phyloP scores from a whole-genome alignment of 179 eudicot species.

The Carnegiea gigantea region DNA sequence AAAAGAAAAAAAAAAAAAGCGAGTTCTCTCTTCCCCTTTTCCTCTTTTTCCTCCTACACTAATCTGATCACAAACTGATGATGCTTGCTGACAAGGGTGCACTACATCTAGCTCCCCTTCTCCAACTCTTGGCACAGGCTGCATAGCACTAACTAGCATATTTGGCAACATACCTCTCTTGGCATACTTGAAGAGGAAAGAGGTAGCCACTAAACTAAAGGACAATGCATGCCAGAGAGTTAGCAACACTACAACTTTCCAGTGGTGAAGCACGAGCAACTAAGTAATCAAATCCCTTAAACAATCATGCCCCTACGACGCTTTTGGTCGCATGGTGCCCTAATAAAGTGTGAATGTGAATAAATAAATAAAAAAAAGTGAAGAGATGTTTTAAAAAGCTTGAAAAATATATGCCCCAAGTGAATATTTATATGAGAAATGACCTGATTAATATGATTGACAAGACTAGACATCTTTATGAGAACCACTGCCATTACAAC shows the following conservation, averaged over 20 bases:
- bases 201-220: background rate
- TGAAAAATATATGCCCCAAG: slow-evolving; percentile 2
- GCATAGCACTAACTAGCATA: background rate
- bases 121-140: too few species aligned
- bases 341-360: background rate
- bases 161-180: background rate
- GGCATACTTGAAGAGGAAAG: background rate
- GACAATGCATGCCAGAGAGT: background rate
- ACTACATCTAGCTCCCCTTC: too few species aligned
- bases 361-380: slow-evolving; percentile 15
- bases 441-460: slow-evolving; percentile 50
- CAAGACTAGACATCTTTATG: slow-evolving; percentile 51
- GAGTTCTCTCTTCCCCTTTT: too few species aligned
- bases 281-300: background rate
- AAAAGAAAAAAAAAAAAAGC: too few species aligned
- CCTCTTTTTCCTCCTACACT: too few species aligned
- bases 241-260: background rate
- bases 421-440: slow-evolving; percentile 26
- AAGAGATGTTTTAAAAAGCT: slow-evolving; percentile 15
- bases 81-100: too few species aligned
- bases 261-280: background rate
- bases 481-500: slow-evolving; percentile 37
- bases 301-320: background rate
- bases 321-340: background rate
- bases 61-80: background rate